Percentiles rank a stretch among this genome's conserved stretches.
Evolutionary conservation across 176 grass and related monocot species (phyloP).

Genomic region (Thinopyrum elongatum): DNA sequence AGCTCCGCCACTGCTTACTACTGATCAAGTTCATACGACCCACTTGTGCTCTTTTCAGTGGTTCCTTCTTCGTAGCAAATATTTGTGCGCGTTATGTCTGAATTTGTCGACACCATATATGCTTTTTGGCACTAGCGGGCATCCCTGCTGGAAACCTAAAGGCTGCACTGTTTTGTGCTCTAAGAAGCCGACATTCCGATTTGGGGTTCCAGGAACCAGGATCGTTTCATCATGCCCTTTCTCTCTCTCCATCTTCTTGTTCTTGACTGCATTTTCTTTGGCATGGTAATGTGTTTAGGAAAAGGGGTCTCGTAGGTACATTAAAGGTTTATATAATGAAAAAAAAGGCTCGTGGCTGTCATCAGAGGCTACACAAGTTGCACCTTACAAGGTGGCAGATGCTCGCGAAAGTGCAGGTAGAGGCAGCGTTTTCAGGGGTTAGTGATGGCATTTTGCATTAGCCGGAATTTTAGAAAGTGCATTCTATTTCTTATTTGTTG

Average conservation of each 20-base stretch:
- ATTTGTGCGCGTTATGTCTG: background rate
- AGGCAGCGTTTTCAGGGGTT: slow-evolving; percentile 29
- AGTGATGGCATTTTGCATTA: background rate
- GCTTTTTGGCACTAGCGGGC: no score
- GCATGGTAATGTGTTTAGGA: background rate
- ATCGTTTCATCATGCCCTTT: background rate
- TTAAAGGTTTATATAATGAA: background rate
- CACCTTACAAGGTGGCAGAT: slow-evolving; percentile 28
- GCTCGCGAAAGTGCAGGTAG: slow-evolving; percentile 14
- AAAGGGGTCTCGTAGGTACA: background rate
- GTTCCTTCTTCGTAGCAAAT: background rate
- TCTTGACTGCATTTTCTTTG: background rate
- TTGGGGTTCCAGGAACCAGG: slow-evolving; percentile 27
- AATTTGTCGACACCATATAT: background rate
- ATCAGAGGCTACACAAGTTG: slow-evolving; percentile 17
- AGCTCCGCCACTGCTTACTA: no score
- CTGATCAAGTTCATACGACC: background rate
- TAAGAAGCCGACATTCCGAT: slow-evolving; percentile 29
- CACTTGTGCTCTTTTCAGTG: background rate
- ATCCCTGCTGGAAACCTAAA: slow-evolving; percentile 4
- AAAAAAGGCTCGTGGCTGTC: background rate
- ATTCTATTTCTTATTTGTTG: background rate
- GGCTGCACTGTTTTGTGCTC: slow-evolving; percentile 5
- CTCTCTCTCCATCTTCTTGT: background rate
- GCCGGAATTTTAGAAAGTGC: background rate